A percentile compares a stretch with the other conserved stretches of the same genome.
Conservation (phyloP, 2,329 filamentous ascomycete genomes). For the Pestalotiopsis sp. region DNA sequence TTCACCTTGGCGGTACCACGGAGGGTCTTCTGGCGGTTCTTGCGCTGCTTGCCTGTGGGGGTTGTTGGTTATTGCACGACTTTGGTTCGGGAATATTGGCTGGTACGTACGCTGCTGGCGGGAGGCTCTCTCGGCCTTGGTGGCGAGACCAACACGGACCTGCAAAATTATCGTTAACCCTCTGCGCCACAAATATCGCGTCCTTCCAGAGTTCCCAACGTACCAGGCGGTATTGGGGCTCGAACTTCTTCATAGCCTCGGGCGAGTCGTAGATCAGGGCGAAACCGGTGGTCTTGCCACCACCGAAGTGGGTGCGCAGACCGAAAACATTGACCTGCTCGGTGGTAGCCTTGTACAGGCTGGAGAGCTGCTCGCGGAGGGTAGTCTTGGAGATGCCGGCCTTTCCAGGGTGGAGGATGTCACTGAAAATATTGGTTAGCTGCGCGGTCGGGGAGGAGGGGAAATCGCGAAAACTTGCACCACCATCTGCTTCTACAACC, state of each 20-base stretch:
- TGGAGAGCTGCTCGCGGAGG: constrained; percentile 90
- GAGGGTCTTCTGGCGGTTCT: constrained; percentile 99
- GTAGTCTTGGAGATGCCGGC: constrained; percentile 99
- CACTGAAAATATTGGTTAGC: constrained; percentile 57
- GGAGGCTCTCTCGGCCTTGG: constrained; percentile 95
- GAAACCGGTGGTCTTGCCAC: constrained; percentile 99
- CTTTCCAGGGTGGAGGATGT: constrained; percentile 98
- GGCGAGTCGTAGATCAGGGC: constrained; percentile 97
- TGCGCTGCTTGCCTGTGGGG: constrained; percentile 94
- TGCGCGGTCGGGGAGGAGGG: not conserved
- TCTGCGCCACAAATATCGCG: not conserved
- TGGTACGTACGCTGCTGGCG: constrained; percentile 91
- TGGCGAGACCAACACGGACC: constrained; percentile 85
- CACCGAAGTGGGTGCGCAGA: constrained; percentile 98
- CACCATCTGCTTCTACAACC: constrained; percentile 88
- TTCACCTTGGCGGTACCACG: constrained; percentile 98
- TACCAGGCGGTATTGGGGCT: constrained; percentile 92
- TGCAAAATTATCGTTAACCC: not conserved
- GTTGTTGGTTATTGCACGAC: not conserved
- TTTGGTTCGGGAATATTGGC: not conserved
- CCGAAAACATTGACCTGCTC: constrained; percentile 98
- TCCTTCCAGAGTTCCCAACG: not conserved
- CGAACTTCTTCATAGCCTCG: constrained; percentile 99
- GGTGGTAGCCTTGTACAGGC: constrained; percentile 98
- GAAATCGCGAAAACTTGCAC: constrained; percentile 69